phyloP scores from a whole-genome alignment of 345 rosid species.

The Erodium maritimum region DNA sequence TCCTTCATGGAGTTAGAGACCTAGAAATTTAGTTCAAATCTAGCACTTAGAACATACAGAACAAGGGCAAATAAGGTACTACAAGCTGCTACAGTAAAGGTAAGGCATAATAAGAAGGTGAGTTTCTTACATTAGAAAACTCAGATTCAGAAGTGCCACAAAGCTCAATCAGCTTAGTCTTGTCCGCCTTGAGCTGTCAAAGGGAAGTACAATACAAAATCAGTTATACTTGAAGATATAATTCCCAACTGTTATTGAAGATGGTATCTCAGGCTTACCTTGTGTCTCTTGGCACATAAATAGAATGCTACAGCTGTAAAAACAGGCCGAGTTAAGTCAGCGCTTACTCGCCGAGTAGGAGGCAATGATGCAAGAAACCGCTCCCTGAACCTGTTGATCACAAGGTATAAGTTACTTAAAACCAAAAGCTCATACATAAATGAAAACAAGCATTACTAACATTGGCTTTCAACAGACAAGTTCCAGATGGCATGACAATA shows the following conservation, averaged over 20 bases:
- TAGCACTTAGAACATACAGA: neutral
- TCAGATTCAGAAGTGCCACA: constrained; percentile 88
- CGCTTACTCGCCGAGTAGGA: constrained; percentile 48
- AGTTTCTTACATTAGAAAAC: constrained; percentile 56
- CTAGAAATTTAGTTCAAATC: constrained; percentile 15
- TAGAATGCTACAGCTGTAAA: constrained; percentile 88
- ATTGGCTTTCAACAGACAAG: neutral
- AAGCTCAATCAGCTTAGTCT: constrained; percentile 66
- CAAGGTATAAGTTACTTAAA: neutral
- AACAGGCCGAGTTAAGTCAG: constrained; percentile 72
- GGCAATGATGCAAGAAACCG: constrained; percentile 73
- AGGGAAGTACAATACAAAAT: neutral
- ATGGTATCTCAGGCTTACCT: constrained; percentile 22
- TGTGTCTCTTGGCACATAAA: constrained; percentile 67
- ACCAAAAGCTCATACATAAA: neutral
- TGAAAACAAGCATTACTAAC: neutral
- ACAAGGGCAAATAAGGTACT: neutral
- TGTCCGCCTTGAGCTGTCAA: constrained; percentile 77
- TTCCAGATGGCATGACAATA: neutral
- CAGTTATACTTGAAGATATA: neutral
- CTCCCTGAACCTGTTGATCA: constrained; percentile 47
- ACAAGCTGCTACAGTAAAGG: neutral
- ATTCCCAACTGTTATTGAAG: neutral
- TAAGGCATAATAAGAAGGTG: neutral
- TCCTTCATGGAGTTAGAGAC: constrained; percentile 57